Evolutionary conservation across 257 asterid species (phyloP).

Genomic region (Ocimum tenuiflorum): DNA sequence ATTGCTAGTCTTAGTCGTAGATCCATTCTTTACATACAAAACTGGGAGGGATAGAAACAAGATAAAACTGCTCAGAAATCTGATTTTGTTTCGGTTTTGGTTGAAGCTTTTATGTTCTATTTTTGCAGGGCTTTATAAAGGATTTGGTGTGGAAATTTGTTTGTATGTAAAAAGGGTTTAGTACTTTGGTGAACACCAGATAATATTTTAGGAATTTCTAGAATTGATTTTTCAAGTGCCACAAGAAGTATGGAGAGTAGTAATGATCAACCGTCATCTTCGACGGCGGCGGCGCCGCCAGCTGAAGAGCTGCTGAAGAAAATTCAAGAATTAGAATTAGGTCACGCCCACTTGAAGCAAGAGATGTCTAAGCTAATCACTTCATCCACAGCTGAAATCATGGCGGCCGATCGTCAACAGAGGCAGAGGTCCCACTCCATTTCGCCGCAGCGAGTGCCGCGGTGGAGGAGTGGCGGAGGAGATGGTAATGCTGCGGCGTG

Average conservation of each 20-base stretch:
- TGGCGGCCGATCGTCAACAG: conserved; percentile 30
- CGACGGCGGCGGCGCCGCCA: conserved; percentile 32
- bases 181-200: conserved; percentile 15
- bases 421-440: conserved; percentile 84
- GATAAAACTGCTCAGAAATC: background rate
- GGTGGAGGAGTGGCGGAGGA: conserved; percentile 35
- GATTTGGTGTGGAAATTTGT: background rate
- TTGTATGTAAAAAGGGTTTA: background rate
- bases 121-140: background rate
- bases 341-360: conserved; percentile 73
- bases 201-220: background rate
- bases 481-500: conserved; percentile 36
- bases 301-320: conserved; percentile 76
- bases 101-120: conserved; percentile 4
- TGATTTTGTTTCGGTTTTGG: conserved; percentile 5
- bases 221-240: conserved; percentile 12
- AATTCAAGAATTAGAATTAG: conserved; percentile 72
- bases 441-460: conserved; percentile 63
- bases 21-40: conserved; percentile 10
- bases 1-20: conserved; percentile 19
- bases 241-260: conserved; percentile 38
- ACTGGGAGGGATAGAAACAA: background rate
- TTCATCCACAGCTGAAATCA: conserved; percentile 41
- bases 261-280: conserved; percentile 16
- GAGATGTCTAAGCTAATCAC: conserved; percentile 66